Conservation (phyloP, 495 filamentous ascomycete genomes). For the Wilcoxina mikolae region DNA sequence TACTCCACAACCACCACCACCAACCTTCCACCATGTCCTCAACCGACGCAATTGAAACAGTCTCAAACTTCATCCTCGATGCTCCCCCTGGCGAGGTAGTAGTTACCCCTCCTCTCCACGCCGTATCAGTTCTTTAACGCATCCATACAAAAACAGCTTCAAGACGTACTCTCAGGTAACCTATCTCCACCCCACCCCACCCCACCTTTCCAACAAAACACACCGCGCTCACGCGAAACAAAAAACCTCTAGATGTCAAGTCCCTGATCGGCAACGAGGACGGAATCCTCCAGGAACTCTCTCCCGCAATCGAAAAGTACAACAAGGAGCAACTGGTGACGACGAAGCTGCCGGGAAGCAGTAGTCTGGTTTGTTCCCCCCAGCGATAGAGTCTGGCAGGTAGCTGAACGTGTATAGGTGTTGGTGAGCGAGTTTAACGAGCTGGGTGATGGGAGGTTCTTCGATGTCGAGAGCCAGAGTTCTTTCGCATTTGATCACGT, state of each 20-base stretch:
- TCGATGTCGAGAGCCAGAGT: constrained; percentile 67
- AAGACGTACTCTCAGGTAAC: constrained; percentile 78
- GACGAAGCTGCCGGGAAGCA: constrained; percentile 74
- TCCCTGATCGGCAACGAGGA: constrained; percentile 57
- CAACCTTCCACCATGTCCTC: constrained; percentile 15
- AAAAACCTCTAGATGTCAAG: constrained; percentile 59
- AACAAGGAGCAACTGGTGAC: constrained; percentile 86
- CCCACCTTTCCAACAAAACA: no score
- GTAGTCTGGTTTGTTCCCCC: constrained; percentile 43
- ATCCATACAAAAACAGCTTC: constrained; percentile 42
- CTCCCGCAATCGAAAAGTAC: constrained; percentile 80
- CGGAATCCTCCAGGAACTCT: constrained; percentile 50
- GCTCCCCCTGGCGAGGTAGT: constrained; percentile 92
- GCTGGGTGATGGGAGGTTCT: constrained; percentile 67
- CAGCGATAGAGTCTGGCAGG: not conserved
- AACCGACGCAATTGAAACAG: constrained; percentile 39
- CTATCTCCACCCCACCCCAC: constrained; percentile 1
- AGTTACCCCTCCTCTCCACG: constrained; percentile 7
- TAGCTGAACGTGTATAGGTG: constrained; percentile 38
- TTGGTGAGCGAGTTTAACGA: constrained; percentile 75
- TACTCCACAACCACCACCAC: not conserved
- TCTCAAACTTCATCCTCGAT: constrained; percentile 82
- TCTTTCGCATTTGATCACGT: constrained; percentile 79
- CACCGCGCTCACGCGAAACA: not conserved
- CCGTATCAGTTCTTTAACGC: not conserved